phyloP scores from a whole-genome alignment of 2,329 filamentous ascomycete genomes.

The Pezicula carpinea region DNA sequence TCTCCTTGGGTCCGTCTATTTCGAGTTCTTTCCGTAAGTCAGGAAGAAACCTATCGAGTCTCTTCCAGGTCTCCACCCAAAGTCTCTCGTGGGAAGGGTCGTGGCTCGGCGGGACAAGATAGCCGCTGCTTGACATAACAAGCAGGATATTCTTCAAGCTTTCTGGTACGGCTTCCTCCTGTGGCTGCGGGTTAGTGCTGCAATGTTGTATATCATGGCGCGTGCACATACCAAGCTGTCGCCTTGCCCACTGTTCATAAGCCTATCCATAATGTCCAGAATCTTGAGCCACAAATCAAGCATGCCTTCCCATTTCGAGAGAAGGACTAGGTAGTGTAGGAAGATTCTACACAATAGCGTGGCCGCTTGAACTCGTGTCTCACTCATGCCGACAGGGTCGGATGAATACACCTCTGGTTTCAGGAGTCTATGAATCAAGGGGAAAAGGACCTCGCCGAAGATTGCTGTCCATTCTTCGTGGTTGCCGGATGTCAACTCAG shows the following conservation, averaged over 20 bases:
- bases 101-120: constrained; percentile 65
- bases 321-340: constrained; percentile 81
- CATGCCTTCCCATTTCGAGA: constrained; percentile 85
- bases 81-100: constrained; percentile 51
- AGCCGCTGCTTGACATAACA: constrained; percentile 88
- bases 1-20: constrained; percentile 38
- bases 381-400: constrained; percentile 89
- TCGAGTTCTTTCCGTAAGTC: constrained; percentile 54
- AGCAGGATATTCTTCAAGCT: constrained; percentile 93
- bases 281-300: constrained; percentile 89
- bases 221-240: constrained; percentile 72
- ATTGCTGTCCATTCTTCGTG: constrained; percentile 94
- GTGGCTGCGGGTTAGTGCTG: constrained; percentile 11
- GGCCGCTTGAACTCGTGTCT: constrained; percentile 87
- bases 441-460: constrained; percentile 90
- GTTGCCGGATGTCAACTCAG: constrained; percentile 75
- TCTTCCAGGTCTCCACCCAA: constrained; percentile 61
- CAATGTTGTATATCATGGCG: background rate
- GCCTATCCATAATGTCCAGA: constrained; percentile 87
- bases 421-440: constrained; percentile 77
- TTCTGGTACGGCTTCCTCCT: constrained; percentile 94
- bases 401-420: constrained; percentile 94
- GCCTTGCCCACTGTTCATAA: constrained; percentile 93
- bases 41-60: constrained; percentile 60
- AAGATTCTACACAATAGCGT: constrained; percentile 94